Base-by-base conservation (phyloP, 192 early-diverging fungal species). In the Helicostylum pulchrum region DNA sequence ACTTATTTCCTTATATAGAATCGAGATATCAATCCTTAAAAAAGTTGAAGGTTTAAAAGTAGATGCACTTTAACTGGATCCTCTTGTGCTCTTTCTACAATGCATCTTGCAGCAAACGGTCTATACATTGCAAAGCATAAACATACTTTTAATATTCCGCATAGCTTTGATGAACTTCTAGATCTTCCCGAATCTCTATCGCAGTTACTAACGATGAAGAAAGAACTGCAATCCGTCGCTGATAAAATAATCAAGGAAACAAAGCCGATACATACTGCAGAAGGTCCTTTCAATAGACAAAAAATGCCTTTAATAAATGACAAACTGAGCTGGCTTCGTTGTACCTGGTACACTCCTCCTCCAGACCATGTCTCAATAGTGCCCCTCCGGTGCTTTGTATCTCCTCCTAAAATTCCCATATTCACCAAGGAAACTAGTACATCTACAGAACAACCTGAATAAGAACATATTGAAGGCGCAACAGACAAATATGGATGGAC, bases 31-130 rank as follows among this genome's bases (percentile, higher is more conserved):
- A n/a, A n/a, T n/a, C n/a, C n/a, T n/a, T n/a, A n/a, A n/a, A n/a
- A n/a, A n/a, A n/a, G n/a, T n/a, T n/a, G n/a, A n/a, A n/a, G n/a
- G n/a, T n/a, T n/a, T n/a, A n/a, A n/a, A n/a, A n/a, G n/a, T n/a
- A n/a, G n/a, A n/a, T n/a, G n/a, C n/a, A n/a, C n/a, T n/a, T n/a
- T 57, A 57, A 57, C 55, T 57, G 55, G 39, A 32, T 55, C 32
- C 53, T 55, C 32, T 31, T 55, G 53, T 55, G 53, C 26, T 21
- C 53, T 55, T 19, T 55, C 55, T 23, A 51, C 49, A 15, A 51
- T 51, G 20, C 49, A 51, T 51, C 21, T 51, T 20, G 49, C 49
- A 21, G 49, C 7, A 51, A 19, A 11, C 21, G 49, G 49, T 51
- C 21, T 51, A 51, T 51, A 51, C 21, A 20, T 51, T 23, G 21